Evolutionary conservation across 2,329 filamentous ascomycete genomes (phyloP).

Genomic region (Pochonia chlamydosporia): DNA sequence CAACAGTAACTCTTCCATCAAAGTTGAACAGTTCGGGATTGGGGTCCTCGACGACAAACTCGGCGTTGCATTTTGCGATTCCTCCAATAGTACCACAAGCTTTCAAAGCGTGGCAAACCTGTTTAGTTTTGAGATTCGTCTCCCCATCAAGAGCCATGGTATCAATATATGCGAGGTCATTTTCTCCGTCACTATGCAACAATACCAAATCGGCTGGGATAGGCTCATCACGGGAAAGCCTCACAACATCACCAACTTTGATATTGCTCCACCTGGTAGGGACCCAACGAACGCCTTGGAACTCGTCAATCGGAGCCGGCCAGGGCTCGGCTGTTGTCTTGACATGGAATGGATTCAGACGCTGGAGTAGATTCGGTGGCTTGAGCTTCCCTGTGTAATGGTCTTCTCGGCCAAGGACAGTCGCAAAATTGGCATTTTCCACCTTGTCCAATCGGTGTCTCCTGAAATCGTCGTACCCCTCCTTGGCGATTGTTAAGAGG

Average conservation of each 20-base stretch:
- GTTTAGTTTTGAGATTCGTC: constrained; percentile 75
- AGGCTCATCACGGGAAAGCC: constrained; percentile 62
- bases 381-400: constrained; percentile 23
- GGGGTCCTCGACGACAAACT: constrained; percentile 69
- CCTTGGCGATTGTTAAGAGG: constrained; percentile 73
- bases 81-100: constrained; percentile 48
- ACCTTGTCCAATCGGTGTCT: constrained; percentile 75
- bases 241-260: constrained; percentile 44
- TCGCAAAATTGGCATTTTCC: constrained; percentile 59
- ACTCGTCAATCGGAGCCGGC: constrained; percentile 50
- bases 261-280: constrained; percentile 38
- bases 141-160: constrained; percentile 82
- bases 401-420: constrained; percentile 36
- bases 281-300: constrained; percentile 50
- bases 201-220: constrained; percentile 80
- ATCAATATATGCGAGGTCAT: constrained; percentile 75
- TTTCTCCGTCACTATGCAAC: constrained; percentile 69
- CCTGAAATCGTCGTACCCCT: constrained; percentile 80
- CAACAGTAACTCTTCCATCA: constrained; percentile 59
- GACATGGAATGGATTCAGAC: constrained; percentile 27
- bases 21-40: constrained; percentile 75
- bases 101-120: constrained; percentile 56
- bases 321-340: constrained; percentile 22
- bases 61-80: constrained; percentile 49
- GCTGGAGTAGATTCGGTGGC: constrained; percentile 15